A percentile compares a stretch with the other conserved stretches of the same genome.
phyloP scores from a whole-genome alignment of 2,329 filamentous ascomycete species.

The Cytospora piceicola region DNA sequence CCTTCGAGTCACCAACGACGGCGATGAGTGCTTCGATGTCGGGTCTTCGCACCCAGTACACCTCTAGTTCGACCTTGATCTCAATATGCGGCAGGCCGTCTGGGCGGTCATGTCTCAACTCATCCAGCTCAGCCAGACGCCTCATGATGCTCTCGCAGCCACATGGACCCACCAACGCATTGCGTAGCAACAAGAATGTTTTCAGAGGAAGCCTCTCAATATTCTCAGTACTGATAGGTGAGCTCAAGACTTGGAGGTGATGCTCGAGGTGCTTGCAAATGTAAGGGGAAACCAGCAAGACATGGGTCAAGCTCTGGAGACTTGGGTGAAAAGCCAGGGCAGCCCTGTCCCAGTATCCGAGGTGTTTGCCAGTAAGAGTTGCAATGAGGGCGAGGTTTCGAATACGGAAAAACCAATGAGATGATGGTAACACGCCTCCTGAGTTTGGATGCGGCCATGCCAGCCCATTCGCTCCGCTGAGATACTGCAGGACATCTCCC shows the following conservation, averaged over 20 bases:
- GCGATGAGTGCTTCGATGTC: not conserved
- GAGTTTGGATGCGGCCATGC: too few relatives aligned
- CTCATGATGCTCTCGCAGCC: not conserved
- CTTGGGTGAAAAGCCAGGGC: too few relatives aligned
- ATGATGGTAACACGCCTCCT: too few relatives aligned
- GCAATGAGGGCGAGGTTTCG: too few relatives aligned
- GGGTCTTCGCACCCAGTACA: not conserved
- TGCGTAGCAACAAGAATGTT: not conserved
- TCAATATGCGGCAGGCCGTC: not conserved
- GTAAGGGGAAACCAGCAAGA: not conserved
- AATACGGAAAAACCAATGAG: too few relatives aligned
- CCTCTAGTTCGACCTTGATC: not conserved
- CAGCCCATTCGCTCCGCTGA: not conserved
- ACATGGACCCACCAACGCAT: not conserved
- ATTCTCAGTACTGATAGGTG: too few relatives aligned
- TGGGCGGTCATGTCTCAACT: not conserved
- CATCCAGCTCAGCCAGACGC: not conserved
- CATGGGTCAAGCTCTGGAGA: too few relatives aligned
- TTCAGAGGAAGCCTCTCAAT: not conserved
- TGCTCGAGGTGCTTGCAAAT: not conserved
- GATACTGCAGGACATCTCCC: not conserved
- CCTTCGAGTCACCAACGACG: not conserved
- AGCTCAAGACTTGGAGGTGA: too few relatives aligned
- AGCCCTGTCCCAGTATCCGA: too few relatives aligned
- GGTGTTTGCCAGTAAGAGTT: too few relatives aligned